Evolutionary conservation across 768 basidiomycete species (phyloP).

Genomic region (Phylloporus arenicola): DNA sequence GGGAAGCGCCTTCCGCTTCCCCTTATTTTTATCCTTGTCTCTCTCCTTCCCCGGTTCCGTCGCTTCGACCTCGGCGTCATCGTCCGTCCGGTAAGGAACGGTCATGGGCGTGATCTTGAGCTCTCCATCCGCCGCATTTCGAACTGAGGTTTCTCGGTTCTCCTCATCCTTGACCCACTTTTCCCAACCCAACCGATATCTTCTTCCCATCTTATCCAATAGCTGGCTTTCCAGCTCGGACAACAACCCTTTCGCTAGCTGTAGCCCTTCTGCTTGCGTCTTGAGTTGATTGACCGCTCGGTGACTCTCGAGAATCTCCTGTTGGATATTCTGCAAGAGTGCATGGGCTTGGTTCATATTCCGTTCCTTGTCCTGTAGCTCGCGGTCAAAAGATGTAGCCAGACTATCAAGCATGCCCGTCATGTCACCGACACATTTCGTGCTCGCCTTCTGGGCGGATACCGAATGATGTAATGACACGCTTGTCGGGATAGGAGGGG

Average conservation of each 20-base stretch:
- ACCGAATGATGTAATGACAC: conserved; percentile 79
- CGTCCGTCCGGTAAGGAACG: conserved; percentile 43
- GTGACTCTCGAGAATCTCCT: conserved; percentile 84
- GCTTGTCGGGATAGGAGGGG: conserved; percentile 39
- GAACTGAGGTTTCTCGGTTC: conserved; percentile 62
- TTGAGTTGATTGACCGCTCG: conserved; percentile 67
- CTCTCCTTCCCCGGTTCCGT: conserved; percentile 31
- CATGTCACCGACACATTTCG: conserved; percentile 79
- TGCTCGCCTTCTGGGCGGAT: conserved; percentile 81
- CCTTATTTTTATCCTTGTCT: conserved; percentile 46
- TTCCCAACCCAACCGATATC: conserved; percentile 86
- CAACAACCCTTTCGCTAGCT: conserved; percentile 54
- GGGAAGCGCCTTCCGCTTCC: conserved; percentile 48
- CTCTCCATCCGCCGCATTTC: conserved; percentile 56
- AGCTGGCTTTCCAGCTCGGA: conserved; percentile 62
- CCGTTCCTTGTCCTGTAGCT: conserved; percentile 86
- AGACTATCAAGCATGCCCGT: conserved; percentile 82
- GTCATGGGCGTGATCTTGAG: conserved; percentile 43
- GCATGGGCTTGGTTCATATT: conserved; percentile 88
- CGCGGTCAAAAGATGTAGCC: conserved; percentile 86
- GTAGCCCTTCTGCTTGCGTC: conserved; percentile 59
- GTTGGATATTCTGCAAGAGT: conserved; percentile 78
- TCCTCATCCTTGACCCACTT: conserved; percentile 90
- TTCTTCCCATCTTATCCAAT: conserved; percentile 67
- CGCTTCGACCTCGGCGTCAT: conserved; percentile 40